Base-by-base conservation (phyloP, 148 eudicot species). In the Cornus kousa region DNA sequence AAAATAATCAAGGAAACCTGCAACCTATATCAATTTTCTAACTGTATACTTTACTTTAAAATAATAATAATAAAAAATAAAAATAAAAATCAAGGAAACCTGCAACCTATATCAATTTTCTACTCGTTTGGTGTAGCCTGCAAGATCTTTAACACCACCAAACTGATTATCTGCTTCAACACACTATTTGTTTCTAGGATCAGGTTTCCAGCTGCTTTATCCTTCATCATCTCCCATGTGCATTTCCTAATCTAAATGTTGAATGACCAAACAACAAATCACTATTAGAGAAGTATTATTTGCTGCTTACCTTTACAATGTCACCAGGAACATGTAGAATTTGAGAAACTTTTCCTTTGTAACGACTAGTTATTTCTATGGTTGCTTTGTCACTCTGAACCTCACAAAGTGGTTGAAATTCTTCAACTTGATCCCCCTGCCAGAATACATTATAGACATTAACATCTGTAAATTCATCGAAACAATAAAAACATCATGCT, bases 361-460 rank as follows among this genome's bases (percentile, higher is more conserved):
- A 97, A 32, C 98, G 97, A 83, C 99, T 97, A 0, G 99, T 97
- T 48, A 97, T 97, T 87, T 94, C 99, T 68, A 97, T 94, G 11
- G 99, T 97, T 16, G 99, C 99, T 89, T 97, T 97, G 81, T 97
- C 99, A 86, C 99, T 97, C 83, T 97, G 99, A 83, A 97, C 99
- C 88, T 94, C 98, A 86, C 99, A 97, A 83, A 94, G 95, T 32
- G 92, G 97, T 77, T 96, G 97, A 77, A 93, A 95, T 83, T 95
- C 99, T 73, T 93, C 97, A 77, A 95, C 89, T 82, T 88, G 80
- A 32, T 93, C 97, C 64, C 94, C 99, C 99, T 95, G 87, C 78
- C 80, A 79, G 72, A 75, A 46, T 33, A 60, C 55, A n/a, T 39
- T 23, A 24, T 57, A 17, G 74, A 8, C 33, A 31, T 28, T 31